Base-by-base conservation (phyloP, 257 asterid species). In the Marsdenia floribunda region DNA sequence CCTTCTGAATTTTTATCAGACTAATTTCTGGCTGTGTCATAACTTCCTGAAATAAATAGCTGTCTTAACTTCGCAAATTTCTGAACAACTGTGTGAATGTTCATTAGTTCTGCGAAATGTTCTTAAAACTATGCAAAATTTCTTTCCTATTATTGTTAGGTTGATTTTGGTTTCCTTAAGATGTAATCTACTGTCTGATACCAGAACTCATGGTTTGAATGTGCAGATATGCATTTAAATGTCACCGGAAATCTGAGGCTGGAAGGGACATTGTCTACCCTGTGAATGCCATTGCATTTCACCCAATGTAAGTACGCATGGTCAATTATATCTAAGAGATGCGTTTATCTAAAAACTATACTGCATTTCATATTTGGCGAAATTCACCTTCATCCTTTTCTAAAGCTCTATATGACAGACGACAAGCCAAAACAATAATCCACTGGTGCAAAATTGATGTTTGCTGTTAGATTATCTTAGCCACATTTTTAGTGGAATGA, bases 281-380 rank as follows among this genome's bases (percentile, higher is more conserved):
- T 44, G 97, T 90, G 68, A 93, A 93, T 87, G 91, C 97, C 59
- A 90, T 93, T 85, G 97, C 97, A 26, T 90, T 86, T 84, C 98
- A 93, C 77, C 98, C 98, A 14, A 89, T 90, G 95, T 93, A 81
- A 89, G 97, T 73, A 69, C 46, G 66, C 63, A 44, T 73, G 26
- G 16, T 64, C 35, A 13, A 65, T 74, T 26, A 22, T 52, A 44
- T 19, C 13, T 22, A 7, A 46, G 29, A 4, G 26, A 61, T 42
- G 19, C 44, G 54, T 78, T 72, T 67, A 33, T 8, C 18, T 40
- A 22, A 13, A 60, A 6, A 15, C 11, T 40, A 10, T 42, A 12
- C 37, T n/a, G 68, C 50, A 22, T 6, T 19, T 7, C 52, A 21
- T 37, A 52, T 9, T 42, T 68, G 6, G 77, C 47, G 29, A 44